Percentiles rank a stretch among this genome's conserved stretches.
phyloP scores from a whole-genome alignment of 108 stramenopile species.

The Seminavis robusta region DNA sequence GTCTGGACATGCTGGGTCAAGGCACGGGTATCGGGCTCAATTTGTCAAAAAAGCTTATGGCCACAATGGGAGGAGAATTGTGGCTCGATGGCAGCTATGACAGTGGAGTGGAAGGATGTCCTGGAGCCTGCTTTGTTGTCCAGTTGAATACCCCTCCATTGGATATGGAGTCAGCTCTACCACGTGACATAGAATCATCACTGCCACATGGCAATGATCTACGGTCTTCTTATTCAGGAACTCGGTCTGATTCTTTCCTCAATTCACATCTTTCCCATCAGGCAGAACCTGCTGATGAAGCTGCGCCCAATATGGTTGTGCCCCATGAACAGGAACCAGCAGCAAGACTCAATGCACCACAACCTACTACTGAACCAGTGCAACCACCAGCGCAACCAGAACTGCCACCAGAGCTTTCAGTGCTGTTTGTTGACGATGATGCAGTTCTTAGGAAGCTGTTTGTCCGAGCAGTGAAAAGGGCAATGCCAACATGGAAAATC shows the following conservation, averaged over 20 bases:
- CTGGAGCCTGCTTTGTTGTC: slow-evolving; percentile 12
- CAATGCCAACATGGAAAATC: slow-evolving; percentile 15
- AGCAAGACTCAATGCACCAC: too few species aligned
- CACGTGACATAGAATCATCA: too few species aligned
- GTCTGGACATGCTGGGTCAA: slow-evolving; percentile 9
- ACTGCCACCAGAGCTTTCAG: slow-evolving; percentile 14
- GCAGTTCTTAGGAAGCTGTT: slow-evolving; percentile 34
- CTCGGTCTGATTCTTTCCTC: neutral
- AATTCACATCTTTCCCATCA: neutral
- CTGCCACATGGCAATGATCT: neutral
- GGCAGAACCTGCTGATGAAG: too few species aligned
- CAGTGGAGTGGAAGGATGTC: slow-evolving; percentile 12
- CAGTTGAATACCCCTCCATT: slow-evolving; percentile 1
- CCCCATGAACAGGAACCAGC: too few species aligned
- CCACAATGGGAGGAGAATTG: slow-evolving; percentile 14
- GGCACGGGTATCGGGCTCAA: slow-evolving; percentile 11
- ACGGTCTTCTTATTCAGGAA: neutral
- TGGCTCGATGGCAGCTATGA: slow-evolving; percentile 8
- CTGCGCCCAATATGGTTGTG: too few species aligned
- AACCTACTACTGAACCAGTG: too few species aligned
- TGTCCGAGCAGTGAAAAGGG: slow-evolving; percentile 12
- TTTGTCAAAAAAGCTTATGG: slow-evolving; percentile 3
- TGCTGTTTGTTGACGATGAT: slow-evolving; percentile 42
- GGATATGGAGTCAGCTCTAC: too few species aligned
- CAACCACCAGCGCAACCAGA: too few species aligned